phyloP scores from a whole-genome alignment of 228 moss, liverwort and hornwort genomes.

The Sphagnum magellanicum region DNA sequence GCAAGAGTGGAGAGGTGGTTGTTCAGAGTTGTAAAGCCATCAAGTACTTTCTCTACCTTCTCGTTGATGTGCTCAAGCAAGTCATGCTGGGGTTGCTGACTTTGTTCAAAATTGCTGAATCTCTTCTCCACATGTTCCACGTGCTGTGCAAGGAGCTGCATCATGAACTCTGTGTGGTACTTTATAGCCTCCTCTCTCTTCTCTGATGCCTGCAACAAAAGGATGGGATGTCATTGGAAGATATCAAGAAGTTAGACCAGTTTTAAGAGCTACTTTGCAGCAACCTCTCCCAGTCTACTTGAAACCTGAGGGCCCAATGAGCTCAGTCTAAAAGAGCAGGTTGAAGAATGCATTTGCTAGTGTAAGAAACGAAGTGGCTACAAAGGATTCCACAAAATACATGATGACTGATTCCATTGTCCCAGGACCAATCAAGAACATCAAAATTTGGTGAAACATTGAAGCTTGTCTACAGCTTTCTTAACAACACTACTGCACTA shows the following conservation, averaged over 20 bases:
- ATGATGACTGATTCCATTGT: neutral
- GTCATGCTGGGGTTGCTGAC: slow-evolving; percentile 31
- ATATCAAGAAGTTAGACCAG: too few species aligned
- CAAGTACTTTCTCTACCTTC: slow-evolving; percentile 45
- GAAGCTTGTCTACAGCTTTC: too few species aligned
- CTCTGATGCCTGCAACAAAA: slow-evolving; percentile 26
- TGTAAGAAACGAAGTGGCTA: neutral
- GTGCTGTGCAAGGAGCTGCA: slow-evolving; percentile 47
- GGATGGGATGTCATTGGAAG: neutral
- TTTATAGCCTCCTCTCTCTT: slow-evolving; percentile 55
- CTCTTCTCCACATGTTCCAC: slow-evolving; percentile 54
- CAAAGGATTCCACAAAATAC: neutral
- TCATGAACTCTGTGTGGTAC: slow-evolving; percentile 44
- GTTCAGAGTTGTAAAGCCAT: slow-evolving; percentile 36
- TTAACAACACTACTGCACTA: neutral
- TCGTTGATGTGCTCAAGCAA: slow-evolving; percentile 40
- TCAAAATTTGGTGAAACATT: too few species aligned
- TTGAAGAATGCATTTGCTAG: too few species aligned
- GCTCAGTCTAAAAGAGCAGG: too few species aligned
- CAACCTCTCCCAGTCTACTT: too few species aligned
- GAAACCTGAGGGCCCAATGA: too few species aligned
- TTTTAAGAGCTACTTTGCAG: too few species aligned
- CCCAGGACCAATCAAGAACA: neutral
- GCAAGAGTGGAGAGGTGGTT: slow-evolving; percentile 33
- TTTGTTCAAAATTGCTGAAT: slow-evolving; percentile 24